Conservation (phyloP, 345 rosid genomes). For the Melaleuca alternifolia region DNA sequence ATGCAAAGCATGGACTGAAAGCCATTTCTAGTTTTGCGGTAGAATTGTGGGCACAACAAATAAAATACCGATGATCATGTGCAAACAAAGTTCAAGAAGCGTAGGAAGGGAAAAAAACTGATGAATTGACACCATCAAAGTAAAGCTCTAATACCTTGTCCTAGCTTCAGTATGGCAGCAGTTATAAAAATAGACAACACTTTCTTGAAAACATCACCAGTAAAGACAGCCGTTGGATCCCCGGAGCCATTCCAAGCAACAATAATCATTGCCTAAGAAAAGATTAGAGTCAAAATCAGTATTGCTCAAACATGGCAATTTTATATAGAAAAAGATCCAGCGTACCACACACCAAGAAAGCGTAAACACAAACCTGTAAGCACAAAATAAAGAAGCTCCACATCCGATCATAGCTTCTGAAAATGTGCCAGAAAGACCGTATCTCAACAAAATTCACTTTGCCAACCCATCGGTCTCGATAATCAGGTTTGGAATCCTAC, state of each 20-base stretch:
- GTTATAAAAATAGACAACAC: constrained; percentile 86
- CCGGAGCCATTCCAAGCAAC: constrained; percentile 92
- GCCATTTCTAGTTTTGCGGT: not conserved
- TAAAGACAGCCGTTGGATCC: constrained; percentile 42
- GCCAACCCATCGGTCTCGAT: constrained; percentile 75
- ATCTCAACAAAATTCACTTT: constrained; percentile 98
- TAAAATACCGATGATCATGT: not conserved
- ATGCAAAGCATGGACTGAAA: not conserved
- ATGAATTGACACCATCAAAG: not conserved
- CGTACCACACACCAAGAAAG: not conserved
- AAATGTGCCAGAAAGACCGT: constrained; percentile 93
- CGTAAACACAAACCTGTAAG: constrained; percentile 51
- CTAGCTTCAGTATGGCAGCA: constrained; percentile 95
- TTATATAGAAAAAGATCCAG: not conserved
- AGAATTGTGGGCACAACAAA: not conserved
- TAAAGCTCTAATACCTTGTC: constrained; percentile 56
- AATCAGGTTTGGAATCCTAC: constrained; percentile 65
- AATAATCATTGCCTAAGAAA: constrained; percentile 75
- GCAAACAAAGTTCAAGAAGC: not conserved
- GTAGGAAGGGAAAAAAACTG: not conserved
- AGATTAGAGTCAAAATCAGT: constrained; percentile 10
- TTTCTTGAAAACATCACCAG: constrained; percentile 58
- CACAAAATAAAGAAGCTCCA: constrained; percentile 91
- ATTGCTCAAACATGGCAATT: not conserved
- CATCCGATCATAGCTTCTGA: constrained; percentile 99